Evolutionary conservation across 2,329 filamentous ascomycete species (phyloP).

Genomic region (Nothophaeocryptopus gaeumannii): DNA sequence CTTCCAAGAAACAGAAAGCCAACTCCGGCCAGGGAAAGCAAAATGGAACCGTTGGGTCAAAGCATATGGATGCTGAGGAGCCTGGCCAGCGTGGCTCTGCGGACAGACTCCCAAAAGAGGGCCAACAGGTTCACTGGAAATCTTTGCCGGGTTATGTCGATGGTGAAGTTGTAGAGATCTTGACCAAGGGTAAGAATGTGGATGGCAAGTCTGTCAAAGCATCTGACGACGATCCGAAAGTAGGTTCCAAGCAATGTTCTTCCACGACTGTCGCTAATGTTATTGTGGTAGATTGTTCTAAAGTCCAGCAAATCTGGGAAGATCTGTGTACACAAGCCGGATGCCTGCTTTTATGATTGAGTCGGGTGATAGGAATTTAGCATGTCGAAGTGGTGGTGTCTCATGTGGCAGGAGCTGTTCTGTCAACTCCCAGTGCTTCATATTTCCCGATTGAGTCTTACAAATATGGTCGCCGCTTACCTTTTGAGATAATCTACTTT

Average conservation of each 20-base stretch:
- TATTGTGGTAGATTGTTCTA: slow-evolving; percentile 35
- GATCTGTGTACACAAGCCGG: slow-evolving; percentile 44
- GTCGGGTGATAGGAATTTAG: no score
- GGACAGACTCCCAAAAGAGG: slow-evolving; percentile 40
- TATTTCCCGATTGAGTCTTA: no score
- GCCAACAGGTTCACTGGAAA: slow-evolving; percentile 44
- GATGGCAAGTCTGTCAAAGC: slow-evolving; percentile 44
- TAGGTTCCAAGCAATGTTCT: no score
- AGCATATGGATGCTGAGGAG: slow-evolving; percentile 27
- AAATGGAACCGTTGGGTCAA: slow-evolving; percentile 28
- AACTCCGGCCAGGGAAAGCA: slow-evolving; percentile 20
- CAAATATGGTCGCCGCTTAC: no score
- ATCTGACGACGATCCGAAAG: slow-evolving; percentile 41
- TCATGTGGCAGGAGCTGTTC: no score
- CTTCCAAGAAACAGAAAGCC: slow-evolving; percentile 38
- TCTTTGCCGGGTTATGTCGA: slow-evolving; percentile 40
- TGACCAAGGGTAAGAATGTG: slow-evolving; percentile 41
- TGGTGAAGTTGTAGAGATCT: slow-evolving; percentile 43
- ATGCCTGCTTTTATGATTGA: slow-evolving; percentile 42
- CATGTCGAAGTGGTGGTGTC: no score
- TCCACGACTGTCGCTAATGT: no score
- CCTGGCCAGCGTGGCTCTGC: slow-evolving; percentile 23
- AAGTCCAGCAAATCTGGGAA: slow-evolving; percentile 41
- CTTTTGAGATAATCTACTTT: no score
- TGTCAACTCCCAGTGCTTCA: no score